Evolutionary conservation across 805 yeast species (phyloP), one percentile per base, ranked within the genome.

Genomic region (Teunomyces funiuensis): DNA sequence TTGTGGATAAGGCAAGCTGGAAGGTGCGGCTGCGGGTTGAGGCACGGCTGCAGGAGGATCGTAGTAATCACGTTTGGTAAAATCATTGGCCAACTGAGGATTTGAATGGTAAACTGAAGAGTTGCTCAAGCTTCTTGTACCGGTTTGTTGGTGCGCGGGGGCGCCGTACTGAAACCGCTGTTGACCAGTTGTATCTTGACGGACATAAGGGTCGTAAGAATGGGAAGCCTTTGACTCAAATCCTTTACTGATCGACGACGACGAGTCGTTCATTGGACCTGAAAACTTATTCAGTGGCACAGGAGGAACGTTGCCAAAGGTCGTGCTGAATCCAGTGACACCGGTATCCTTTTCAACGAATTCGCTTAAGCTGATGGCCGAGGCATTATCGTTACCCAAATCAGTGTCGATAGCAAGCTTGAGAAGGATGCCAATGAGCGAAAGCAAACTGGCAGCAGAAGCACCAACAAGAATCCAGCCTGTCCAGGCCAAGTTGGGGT

Each of bases 391-490:
- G 2, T 13, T 26, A 2, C 31, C 11, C 14, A 36, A 17, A 27
- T 40, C 37, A 11, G 26, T 28, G 33, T 36, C 33, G 23, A 40
- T 20, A 11, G 19, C 31, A 33, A 36, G 37, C 11, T 45, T 28
- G 13, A 66, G 43, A 37, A 76, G 69, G 22, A 76, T 63, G 30
- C 79, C 58, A 5, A 85, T 76, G 2, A 82, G 45, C 2, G 80
- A 61, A 2, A 80, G 40, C 43, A 85, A 63, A 41, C 73, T 71
- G 40, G 81, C 61, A 0, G 71, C 83, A 9, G 86, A 83, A 3
- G 87, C 75, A 1, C 84, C 88, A 20, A 85, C 73, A 53, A 83
- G 67, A 25, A 82, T 57, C 90, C 91, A 85, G 6, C 82, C 72
- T n/a, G 81, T 72, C 90, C 90, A 85, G 5, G 71, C 62, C 13